Evolutionary conservation across 1,284 basidiomycete species (phyloP).

Genomic region (Irpex sp.): DNA sequence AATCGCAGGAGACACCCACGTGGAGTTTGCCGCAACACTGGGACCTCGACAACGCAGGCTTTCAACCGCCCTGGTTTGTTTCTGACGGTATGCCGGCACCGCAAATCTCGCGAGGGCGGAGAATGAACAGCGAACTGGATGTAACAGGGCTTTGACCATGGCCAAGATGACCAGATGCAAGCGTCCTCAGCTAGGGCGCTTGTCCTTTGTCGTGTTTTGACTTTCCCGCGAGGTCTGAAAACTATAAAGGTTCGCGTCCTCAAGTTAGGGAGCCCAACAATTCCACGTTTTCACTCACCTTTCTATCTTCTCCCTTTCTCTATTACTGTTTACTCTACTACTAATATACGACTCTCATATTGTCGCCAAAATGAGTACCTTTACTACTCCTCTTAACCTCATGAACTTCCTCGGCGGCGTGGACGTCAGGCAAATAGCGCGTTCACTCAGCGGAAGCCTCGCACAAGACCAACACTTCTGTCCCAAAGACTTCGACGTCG

Average conservation of each 20-base stretch:
- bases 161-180: neutral
- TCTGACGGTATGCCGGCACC: conserved; percentile 11
- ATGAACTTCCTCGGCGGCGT: conserved; percentile 23
- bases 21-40: neutral
- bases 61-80: neutral
- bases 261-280: conserved; percentile 3
- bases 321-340: neutral
- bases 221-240: neutral
- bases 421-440: conserved; percentile 15
- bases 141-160: neutral
- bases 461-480: conserved; percentile 16
- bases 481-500: conserved; percentile 29
- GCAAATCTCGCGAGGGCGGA: conserved; percentile 12
- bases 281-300: neutral
- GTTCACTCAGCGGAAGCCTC: conserved; percentile 12
- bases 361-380: conserved; percentile 26
- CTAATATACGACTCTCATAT: neutral
- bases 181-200: neutral
- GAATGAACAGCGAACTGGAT: neutral
- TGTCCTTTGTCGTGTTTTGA: neutral
- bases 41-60: neutral
- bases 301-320: neutral
- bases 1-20: neutral
- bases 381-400: conserved; percentile 34
- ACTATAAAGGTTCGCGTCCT: neutral